Evolutionary conservation across 768 basidiomycete species (phyloP).

Genomic region (Suillus decipiens): DNA sequence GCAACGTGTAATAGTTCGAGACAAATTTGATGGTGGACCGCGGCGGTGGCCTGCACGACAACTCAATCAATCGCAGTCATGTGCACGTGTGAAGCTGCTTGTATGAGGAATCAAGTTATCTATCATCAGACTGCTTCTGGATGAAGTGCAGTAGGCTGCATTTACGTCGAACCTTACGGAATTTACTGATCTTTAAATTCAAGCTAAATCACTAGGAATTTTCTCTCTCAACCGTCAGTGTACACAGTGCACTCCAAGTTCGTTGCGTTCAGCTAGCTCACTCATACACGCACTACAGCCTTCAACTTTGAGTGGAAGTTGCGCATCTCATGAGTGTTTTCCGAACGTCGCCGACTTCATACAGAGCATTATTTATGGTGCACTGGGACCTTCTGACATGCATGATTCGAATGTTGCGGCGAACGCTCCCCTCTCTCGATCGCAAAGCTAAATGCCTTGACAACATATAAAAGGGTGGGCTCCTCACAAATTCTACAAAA

Average conservation of each 20-base stretch:
- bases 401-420: neutral
- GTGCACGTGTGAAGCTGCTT: neutral
- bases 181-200: too few species aligned
- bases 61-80: neutral
- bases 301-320: neutral
- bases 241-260: neutral
- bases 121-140: neutral
- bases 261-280: neutral
- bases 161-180: too few species aligned
- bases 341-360: neutral
- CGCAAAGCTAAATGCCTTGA: neutral
- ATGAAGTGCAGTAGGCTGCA: too few species aligned
- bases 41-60: neutral
- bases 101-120: neutral
- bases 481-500: neutral
- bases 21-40: neutral
- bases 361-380: neutral
- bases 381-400: neutral
- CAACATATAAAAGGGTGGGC: neutral
- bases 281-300: neutral
- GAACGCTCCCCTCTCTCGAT: neutral
- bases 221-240: neutral
- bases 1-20: neutral
- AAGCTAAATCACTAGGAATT: too few species aligned
- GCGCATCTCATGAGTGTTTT: neutral